Conservation (phyloP, 2,329 filamentous ascomycete genomes). For the Ascochyta viciae-villosae region DNA sequence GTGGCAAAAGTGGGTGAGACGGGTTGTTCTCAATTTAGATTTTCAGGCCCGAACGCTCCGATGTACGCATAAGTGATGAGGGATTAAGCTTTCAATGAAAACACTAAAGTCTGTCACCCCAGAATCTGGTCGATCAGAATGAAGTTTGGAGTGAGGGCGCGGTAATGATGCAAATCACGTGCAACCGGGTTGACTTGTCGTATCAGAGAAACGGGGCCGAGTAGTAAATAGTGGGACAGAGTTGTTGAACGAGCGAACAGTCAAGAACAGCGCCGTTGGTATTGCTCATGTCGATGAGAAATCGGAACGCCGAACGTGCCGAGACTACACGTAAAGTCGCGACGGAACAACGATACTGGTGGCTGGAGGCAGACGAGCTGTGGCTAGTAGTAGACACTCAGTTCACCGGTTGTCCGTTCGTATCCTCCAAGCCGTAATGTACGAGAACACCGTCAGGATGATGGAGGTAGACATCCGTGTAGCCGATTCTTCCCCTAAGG, state of each 20-base stretch:
- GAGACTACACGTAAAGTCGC: conserved; percentile 1
- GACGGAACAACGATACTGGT: not conserved
- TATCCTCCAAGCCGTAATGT: not conserved
- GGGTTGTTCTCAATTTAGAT: conserved; percentile 7
- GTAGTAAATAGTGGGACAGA: not conserved
- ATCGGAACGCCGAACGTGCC: not conserved
- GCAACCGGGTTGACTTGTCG: not conserved
- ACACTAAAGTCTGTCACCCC: conserved; percentile 12
- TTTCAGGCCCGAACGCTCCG: not conserved
- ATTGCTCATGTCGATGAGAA: not conserved
- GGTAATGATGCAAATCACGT: conserved; percentile 15
- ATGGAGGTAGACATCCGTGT: not conserved
- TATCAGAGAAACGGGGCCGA: conserved; percentile 1
- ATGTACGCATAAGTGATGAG: conserved; percentile 10
- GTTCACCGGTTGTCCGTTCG: not conserved
- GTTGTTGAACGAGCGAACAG: not conserved
- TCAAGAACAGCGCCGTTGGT: not conserved
- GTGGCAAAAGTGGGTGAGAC: conserved; percentile 12
- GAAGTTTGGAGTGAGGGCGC: not conserved
- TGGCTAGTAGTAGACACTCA: not conserved
- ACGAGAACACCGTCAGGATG: not conserved
- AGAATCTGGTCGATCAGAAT: conserved; percentile 9
- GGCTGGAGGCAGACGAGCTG: not conserved
- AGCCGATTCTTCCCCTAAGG: not conserved
- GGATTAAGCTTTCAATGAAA: conserved; percentile 2